Base-by-base conservation (phyloP, 495 filamentous ascomycete species). In the Glutinoglossum americanum region DNA sequence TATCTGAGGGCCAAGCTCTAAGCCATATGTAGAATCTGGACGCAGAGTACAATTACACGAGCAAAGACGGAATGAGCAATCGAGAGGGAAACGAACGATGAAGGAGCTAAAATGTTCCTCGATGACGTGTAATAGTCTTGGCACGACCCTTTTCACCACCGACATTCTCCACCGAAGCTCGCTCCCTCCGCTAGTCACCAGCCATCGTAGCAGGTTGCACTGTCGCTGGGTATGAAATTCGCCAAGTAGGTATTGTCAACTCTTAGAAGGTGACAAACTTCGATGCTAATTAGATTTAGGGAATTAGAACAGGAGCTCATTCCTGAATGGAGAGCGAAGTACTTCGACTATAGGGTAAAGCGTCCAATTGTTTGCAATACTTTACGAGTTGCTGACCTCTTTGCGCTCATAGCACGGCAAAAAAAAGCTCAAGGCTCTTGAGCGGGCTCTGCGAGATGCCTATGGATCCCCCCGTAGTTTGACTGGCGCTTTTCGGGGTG, bases 311-410 rank as follows among this genome's bases (percentile, higher is more conserved):
- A 82, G 66, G 84, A 92, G 59, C 78, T 85, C 27, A 86, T 94
- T 60, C 86, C 89, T 72, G 89, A 95, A 76, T 95, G 89, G 89
- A 78, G 83, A 62, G 80, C 78, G 61, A 93, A 94, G 68, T 95
- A 94, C 69, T 75, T 95, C 58, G 80, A 94, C 70, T 95, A 95
- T 73, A 93, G 88, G 75, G 83, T 80, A 49, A 51, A 63, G 59
- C 15, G 27, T 49, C 25, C 28, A 21, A 17, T 37, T 13, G 3
- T 32, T 51, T 33, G 25, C 58, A 27, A 13, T 27, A 35, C 28
- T 57, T 41, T 48, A 17, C 21, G 2, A n/a, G 19, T 49, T 32
- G 26, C 26, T 25, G 15, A 23, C 30, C 19, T 37, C 23, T 60
- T 19, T 60, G 82, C 77, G 60, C 61, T n/a, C 15, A 4, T 15